Base-by-base conservation (phyloP, 441 rosid species). In the Melastoma candidum region DNA sequence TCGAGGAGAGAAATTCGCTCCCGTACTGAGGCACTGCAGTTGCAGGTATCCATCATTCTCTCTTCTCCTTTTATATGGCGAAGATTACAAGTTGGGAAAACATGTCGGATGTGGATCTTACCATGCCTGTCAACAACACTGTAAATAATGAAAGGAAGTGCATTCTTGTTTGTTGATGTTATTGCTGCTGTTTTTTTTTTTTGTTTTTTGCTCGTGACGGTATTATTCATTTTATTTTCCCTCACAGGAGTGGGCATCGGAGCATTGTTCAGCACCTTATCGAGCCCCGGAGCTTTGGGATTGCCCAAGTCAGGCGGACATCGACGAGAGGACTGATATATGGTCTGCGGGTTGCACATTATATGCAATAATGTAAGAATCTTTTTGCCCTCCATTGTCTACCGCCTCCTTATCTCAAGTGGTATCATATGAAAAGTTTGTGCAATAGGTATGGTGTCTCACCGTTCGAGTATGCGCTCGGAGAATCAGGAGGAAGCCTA, bases 261-360 rank as follows among this genome's bases (percentile, higher is more conserved):
- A 87, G 64, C 96, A 94, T 73, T 90, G 96, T 68, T 82, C 96
- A 44, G 99, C 99, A 66, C 97, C 97, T 49, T 79, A 81, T 67
- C 85, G 97, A 76, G 97, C 99, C 63, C 99, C 99, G n/a, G 99
- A 94, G 69, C 76, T 94, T 59, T 94, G 97, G 99, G 99, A 94
- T 69, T 87, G 97, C 76, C 96, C 97, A 27, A 51, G 54, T 27
- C 54, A 26, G 13, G 54, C 54, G 7, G 43, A 26, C 54, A 25
- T 51, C 32, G 54, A 51, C 26, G 54, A 51, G 32, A 51, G 54
- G 14, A 51, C 94, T 48, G 99, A 94, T 67, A 77, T 94, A 27
- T 94, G 99, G 99, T 94, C 99, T 1, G 72, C 90, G 56, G 99
- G 99, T 67, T 94, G 99, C 87, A 94, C 99, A 11, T 64, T 94